phyloP scores from a whole-genome alignment of 352 stramenopile genomes.

The Globisporangium nodosum region DNA sequence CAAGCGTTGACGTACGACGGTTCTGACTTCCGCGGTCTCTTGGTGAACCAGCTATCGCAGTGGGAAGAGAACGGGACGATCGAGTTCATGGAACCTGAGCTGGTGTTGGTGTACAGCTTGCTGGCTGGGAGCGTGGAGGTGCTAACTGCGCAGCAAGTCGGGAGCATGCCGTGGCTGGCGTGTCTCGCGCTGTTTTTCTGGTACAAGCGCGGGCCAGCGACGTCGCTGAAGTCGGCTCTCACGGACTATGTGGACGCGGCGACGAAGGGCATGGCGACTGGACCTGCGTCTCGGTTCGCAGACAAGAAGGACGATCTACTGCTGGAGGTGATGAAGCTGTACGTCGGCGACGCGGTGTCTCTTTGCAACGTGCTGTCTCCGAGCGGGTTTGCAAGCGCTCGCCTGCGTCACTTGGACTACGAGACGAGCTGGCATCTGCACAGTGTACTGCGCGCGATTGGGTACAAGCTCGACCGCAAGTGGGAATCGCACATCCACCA shows the following conservation, averaged over 20 bases:
- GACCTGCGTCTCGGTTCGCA: slow-evolving; percentile 26
- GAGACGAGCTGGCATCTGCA: slow-evolving; percentile 77
- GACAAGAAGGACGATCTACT: slow-evolving; percentile 51
- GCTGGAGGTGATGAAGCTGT: slow-evolving; percentile 68
- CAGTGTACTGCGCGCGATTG: slow-evolving; percentile 61
- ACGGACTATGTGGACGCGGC: slow-evolving; percentile 34
- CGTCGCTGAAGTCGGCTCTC: slow-evolving; percentile 41
- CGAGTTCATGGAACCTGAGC: slow-evolving; percentile 49
- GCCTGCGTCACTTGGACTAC: slow-evolving; percentile 51
- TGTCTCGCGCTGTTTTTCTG: slow-evolving; percentile 65
- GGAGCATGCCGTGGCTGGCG: slow-evolving; percentile 44
- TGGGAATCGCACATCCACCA: slow-evolving; percentile 78
- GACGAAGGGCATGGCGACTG: slow-evolving; percentile 30
- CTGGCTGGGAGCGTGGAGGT: slow-evolving; percentile 57
- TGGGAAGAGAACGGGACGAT: slow-evolving; percentile 50
- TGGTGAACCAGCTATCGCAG: slow-evolving; percentile 49
- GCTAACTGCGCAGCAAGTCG: slow-evolving; percentile 41
- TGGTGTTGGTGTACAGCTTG: slow-evolving; percentile 62
- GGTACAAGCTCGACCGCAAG: slow-evolving; percentile 66
- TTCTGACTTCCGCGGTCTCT: slow-evolving; percentile 37
- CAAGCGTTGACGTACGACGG: slow-evolving; percentile 51
- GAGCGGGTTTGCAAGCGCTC: slow-evolving; percentile 36
- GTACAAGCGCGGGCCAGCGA: slow-evolving; percentile 54
- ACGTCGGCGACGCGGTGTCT: slow-evolving; percentile 45
- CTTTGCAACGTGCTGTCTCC: slow-evolving; percentile 54